Evolutionary conservation across 2,329 filamentous ascomycete species (phyloP), one percentile per base, ranked within the genome.

Genomic region (Hypoxylon sp.): DNA sequence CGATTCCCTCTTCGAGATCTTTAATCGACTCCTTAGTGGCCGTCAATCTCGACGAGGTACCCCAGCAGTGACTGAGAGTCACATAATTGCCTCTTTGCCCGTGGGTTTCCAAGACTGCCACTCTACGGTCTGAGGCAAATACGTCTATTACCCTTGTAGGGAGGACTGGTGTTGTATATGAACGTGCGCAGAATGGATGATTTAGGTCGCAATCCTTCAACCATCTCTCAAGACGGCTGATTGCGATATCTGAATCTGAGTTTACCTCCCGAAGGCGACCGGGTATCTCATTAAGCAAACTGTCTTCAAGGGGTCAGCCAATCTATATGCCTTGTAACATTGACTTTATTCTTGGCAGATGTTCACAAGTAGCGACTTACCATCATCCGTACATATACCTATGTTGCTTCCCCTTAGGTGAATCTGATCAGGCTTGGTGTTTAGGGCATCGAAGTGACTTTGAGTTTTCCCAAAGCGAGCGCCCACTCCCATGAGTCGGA

Each of bases 81-180:
- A 68, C 56, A 31, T 67, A 64, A 51, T 44, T 52, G 11, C 65
- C 60, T 42, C 39, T 60, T 24, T 21, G 50, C 13, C 60, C 60
- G 32, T n/a, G 6, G 2, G 42, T 57, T 44, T 57, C 37, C 2
- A 60, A 13, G 8, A 67, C 10, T 8, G 55, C 19, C 8, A 64
- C 65, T 27, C 35, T 19, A 32, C 65, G 60, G 7, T 56, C 21
- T 2, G 54, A 60, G 7, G 60, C 32, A 19, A 48, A 60, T 8
- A 67, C 60, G 24, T 67, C 60, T 52, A 67, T 67, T 5, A 67
- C 60, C 6, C 65, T 56, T 21, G 60, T 67, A 19, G 65, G 60
- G n/a, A 64, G 51, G 13, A 32, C 2, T 19, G 60, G 39, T 7
- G 60, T 47, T 8, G 53, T 31, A 17, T 56, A 35, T 21, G 65